Evolutionary conservation across 129 eudicot species (phyloP).

Genomic region (Escallonia rubra): DNA sequence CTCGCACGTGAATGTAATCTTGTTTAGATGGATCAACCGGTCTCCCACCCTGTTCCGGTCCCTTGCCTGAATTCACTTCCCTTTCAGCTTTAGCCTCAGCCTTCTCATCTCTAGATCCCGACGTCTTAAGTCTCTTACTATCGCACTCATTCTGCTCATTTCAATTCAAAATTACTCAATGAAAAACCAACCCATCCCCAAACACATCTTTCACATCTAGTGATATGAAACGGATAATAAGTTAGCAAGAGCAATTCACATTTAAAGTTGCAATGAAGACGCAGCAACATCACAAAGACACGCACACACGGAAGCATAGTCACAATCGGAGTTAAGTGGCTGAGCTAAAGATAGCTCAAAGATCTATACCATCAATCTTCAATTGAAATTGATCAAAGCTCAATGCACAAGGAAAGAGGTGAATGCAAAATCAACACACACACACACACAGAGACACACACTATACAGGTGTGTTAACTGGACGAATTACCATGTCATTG

Average conservation of each 20-base stretch:
- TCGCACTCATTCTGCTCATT: constrained; percentile 57
- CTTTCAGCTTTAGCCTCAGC: constrained; percentile 42
- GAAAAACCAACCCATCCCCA: background rate
- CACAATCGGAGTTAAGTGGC: too few relatives aligned
- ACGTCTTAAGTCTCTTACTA: constrained; percentile 55
- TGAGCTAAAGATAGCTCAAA: too few relatives aligned
- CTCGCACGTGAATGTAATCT: constrained; percentile 95
- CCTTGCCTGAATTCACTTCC: constrained; percentile 62
- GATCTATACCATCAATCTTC: too few relatives aligned
- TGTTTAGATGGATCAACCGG: constrained; percentile 71
- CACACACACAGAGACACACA: background rate
- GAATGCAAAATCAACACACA: background rate
- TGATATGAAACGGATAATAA: too few relatives aligned
- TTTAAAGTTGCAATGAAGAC: too few relatives aligned
- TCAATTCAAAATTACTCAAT: background rate
- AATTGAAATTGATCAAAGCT: too few relatives aligned
- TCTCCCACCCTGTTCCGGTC: constrained; percentile 42
- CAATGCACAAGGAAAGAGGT: too few relatives aligned
- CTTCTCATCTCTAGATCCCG: constrained; percentile 47
- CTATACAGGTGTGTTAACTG: background rate
- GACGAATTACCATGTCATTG: constrained; percentile 47
- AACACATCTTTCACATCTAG: too few relatives aligned
- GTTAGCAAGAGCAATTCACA: too few relatives aligned
- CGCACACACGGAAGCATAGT: too few relatives aligned
- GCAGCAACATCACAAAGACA: too few relatives aligned